Evolutionary conservation across 192 early-diverging fungal genomes (phyloP).

Genomic region (Rhizophlyctis rosea): DNA sequence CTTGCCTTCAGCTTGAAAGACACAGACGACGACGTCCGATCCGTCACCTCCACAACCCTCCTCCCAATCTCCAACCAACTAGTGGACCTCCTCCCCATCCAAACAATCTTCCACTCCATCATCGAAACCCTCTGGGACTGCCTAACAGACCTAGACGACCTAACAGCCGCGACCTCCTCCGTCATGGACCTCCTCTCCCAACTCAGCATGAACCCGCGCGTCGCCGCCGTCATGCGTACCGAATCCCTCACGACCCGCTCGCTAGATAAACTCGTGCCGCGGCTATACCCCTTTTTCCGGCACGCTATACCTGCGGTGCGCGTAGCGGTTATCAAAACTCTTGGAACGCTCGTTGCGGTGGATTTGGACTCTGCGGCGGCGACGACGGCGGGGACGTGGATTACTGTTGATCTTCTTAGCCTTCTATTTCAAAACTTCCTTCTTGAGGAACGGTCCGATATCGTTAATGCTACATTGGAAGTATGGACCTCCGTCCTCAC

Average conservation of each 20-base stretch:
- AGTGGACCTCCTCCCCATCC: constrained; percentile 61
- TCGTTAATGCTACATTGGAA: constrained; percentile 54
- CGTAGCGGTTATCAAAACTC: constrained; percentile 72
- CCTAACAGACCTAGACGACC: constrained; percentile 85
- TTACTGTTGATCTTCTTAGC: constrained; percentile 56
- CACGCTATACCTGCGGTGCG: constrained; percentile 87
- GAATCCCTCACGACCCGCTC: constrained; percentile 35
- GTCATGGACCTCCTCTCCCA: constrained; percentile 91
- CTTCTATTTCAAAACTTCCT: constrained; percentile 90
- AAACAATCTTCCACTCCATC: constrained; percentile 65
- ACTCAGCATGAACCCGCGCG: constrained; percentile 57
- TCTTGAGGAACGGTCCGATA: constrained; percentile 72
- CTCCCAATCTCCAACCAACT: constrained; percentile 81
- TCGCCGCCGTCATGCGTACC: constrained; percentile 29
- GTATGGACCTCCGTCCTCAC: constrained; percentile 68
- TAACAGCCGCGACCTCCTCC: constrained; percentile 85
- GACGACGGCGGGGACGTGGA: constrained; percentile 42
- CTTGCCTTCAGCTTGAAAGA: constrained; percentile 38
- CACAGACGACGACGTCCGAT: constrained; percentile 90
- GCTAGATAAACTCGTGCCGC: constrained; percentile 71
- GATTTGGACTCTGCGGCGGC: not conserved
- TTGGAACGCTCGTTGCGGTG: constrained; percentile 65
- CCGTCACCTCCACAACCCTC: constrained; percentile 86
- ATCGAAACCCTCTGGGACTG: constrained; percentile 84
- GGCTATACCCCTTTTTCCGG: constrained; percentile 91